Evolutionary conservation across 202 grass and related monocot species (phyloP).

Genomic region (Panicum hallii): DNA sequence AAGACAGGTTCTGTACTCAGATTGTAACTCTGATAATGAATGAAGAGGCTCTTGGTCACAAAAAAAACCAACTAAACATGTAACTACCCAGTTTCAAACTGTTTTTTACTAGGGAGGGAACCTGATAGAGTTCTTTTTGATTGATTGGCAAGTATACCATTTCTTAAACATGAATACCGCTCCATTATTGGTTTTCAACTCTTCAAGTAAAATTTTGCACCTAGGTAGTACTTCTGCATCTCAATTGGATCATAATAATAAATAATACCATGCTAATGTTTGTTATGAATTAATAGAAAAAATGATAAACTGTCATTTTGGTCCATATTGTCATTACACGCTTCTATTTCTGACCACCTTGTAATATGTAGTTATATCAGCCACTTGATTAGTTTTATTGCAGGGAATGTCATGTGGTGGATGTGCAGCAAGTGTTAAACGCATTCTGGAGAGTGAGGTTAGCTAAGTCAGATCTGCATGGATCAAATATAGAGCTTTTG

Average conservation of each 20-base stretch:
- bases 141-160: background rate
- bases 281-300: slow-evolving; percentile 13
- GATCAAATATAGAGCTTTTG: slow-evolving; percentile 22
- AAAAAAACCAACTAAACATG: background rate
- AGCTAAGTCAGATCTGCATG: slow-evolving; percentile 18
- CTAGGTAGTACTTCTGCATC: slow-evolving; percentile 11
- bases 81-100: background rate
- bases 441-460: slow-evolving; percentile 92
- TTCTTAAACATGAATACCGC: background rate
- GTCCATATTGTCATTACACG: background rate
- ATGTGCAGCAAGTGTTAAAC: slow-evolving; percentile 91
- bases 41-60: too few relatives aligned
- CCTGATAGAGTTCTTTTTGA: background rate
- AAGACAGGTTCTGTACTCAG: too few relatives aligned
- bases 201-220: slow-evolving; percentile 4
- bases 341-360: background rate
- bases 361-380: slow-evolving; percentile 28
- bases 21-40: too few relatives aligned
- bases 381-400: slow-evolving; percentile 44
- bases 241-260: background rate
- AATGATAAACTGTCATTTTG: background rate
- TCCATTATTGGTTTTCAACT: background rate
- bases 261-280: background rate
- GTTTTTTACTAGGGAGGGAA: background rate
- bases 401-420: slow-evolving; percentile 98